Evolutionary conservation across 2,329 filamentous ascomycete genomes (phyloP).

Genomic region (Fusarium cyanostomum): DNA sequence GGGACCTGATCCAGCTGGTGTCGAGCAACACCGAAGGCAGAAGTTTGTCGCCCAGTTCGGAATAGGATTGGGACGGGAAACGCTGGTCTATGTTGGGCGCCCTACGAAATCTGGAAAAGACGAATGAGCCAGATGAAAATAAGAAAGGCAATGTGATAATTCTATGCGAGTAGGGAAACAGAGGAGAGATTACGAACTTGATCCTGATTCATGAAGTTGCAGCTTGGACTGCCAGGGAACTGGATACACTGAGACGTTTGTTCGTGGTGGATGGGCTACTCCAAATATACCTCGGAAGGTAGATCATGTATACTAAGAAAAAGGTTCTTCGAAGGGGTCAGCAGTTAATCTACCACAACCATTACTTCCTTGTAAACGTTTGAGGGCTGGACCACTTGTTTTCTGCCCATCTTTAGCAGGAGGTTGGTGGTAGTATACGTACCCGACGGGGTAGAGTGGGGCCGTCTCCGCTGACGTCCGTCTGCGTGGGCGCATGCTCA

Average conservation of each 20-base stretch:
- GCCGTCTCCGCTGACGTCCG: constrained; percentile 38
- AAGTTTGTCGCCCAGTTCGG: constrained; percentile 31
- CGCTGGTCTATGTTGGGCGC: not conserved
- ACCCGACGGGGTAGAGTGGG: constrained; percentile 34
- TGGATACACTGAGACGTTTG: not conserved
- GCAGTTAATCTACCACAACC: not conserved
- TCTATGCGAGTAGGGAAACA: not conserved
- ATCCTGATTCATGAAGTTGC: not conserved
- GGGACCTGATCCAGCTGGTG: constrained; percentile 20
- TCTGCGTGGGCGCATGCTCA: constrained; percentile 25
- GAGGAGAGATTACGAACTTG: not conserved
- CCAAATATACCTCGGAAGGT: not conserved
- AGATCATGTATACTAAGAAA: not conserved
- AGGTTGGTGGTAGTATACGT: constrained; percentile 10
- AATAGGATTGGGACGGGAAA: constrained; percentile 26
- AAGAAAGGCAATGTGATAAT: not conserved
- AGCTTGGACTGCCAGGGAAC: not conserved
- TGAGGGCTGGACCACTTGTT: too few relatives aligned
- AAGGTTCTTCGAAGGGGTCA: not conserved
- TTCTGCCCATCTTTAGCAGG: not conserved
- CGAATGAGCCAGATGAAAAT: not conserved
- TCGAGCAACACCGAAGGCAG: constrained; percentile 17
- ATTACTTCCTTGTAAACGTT: not conserved
- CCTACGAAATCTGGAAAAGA: not conserved
- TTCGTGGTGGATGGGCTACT: not conserved